phyloP scores from a whole-genome alignment of 257 asterid species.

The Ballota nigra region DNA sequence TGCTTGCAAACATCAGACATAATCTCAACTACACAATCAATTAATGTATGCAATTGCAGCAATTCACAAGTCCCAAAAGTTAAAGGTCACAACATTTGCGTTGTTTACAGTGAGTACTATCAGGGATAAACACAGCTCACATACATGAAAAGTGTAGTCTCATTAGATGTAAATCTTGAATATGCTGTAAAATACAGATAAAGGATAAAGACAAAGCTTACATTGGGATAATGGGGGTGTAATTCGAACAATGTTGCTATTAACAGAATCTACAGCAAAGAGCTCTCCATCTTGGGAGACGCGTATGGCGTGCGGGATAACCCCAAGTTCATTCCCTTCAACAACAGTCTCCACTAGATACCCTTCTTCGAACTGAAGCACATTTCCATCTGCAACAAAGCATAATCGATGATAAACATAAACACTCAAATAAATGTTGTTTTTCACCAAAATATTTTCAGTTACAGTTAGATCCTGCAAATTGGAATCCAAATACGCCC shows the following conservation, averaged over 20 bases:
- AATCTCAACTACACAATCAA: constrained; percentile 9
- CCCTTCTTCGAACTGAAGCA: constrained; percentile 86
- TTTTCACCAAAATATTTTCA: not conserved
- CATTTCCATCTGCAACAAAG: constrained; percentile 60
- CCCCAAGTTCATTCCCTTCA: constrained; percentile 89
- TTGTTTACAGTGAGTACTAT: constrained; percentile 4
- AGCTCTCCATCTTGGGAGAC: constrained; percentile 93
- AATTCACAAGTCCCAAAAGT: constrained; percentile 5
- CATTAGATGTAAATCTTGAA: not conserved
- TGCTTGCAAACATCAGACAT: not conserved
- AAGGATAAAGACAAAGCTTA: constrained; percentile 36
- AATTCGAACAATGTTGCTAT: constrained; percentile 79
- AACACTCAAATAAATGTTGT: not conserved
- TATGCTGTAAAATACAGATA: not conserved
- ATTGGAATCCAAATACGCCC: not conserved
- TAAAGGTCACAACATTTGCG: not conserved
- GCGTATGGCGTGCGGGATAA: constrained; percentile 70
- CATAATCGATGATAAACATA: constrained; percentile 8
- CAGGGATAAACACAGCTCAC: not conserved
- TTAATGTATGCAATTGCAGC: not conserved
- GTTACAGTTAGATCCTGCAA: not conserved
- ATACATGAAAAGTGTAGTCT: not conserved
- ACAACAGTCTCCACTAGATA: constrained; percentile 94
- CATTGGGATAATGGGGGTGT: constrained; percentile 95
- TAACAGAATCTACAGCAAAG: constrained; percentile 85